These are phyloP conservation scores for Cylindrotheca fusiformis DNA, from an alignment of 108 stramenopile genomes.

Conservation along the genomic window DNA sequence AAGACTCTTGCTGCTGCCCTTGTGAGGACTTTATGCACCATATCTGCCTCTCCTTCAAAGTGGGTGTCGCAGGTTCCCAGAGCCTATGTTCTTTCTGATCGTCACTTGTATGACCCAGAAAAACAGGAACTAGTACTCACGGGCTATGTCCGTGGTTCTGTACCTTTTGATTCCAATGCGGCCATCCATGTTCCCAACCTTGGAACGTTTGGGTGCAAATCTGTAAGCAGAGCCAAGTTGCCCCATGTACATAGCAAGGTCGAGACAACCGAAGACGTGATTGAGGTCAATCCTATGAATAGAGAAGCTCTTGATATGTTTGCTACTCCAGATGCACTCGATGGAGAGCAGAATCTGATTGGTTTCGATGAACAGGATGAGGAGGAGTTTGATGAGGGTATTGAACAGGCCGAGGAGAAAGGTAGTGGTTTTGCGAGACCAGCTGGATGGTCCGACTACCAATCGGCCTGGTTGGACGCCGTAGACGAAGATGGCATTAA, in stretches of 20 bases:
- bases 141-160: conserved; percentile 89
- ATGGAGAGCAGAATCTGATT: conserved; percentile 98
- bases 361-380: conserved; percentile 90
- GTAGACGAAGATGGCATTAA: conserved; percentile 70
- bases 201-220: conserved; percentile 86
- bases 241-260: conserved; percentile 37
- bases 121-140: conserved; percentile 66
- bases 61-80: conserved; percentile 76
- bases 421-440: conserved; percentile 59
- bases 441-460: conserved; percentile 95
- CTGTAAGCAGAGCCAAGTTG: conserved; percentile 18
- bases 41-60: conserved; percentile 62
- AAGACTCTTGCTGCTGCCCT: conserved; percentile 47
- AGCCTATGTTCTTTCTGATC: conserved; percentile 68
- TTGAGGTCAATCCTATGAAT: conserved; percentile 46
- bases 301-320: conserved; percentile 85
- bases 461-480: conserved; percentile 94
- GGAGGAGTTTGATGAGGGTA: too few species aligned
- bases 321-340: conserved; percentile 89
- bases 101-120: conserved; percentile 50
- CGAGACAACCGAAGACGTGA: conserved; percentile 21
- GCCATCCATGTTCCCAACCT: conserved; percentile 87
- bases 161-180: conserved; percentile 81
- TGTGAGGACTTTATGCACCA: conserved; percentile 67
- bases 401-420: conserved; percentile 40